These are phyloP conservation scores for Daldinia decipiens DNA, from an alignment of 495 filamentous ascomycete genomes.

Conservation along the genomic window DNA sequence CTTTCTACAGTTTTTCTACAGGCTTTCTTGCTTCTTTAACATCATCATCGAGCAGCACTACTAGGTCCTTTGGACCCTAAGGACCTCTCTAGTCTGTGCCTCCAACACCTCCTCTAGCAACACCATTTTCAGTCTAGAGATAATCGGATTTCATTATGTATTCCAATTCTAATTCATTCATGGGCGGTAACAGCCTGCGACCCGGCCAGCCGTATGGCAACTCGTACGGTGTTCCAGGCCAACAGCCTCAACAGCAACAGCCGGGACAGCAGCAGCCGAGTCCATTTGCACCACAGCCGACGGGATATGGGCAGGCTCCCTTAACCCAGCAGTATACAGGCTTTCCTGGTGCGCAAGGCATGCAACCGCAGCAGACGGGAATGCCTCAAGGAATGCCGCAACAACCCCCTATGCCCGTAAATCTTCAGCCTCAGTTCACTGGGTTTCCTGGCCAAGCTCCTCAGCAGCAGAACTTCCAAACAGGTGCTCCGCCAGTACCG, in stretches of 20 bases:
- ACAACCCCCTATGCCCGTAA: constrained; percentile 47
- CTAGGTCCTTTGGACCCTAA: constrained; percentile 35
- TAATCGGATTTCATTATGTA: constrained; percentile 68
- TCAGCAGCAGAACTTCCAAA: constrained; percentile 58
- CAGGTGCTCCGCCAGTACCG: constrained; percentile 64
- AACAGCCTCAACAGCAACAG: constrained; percentile 68
- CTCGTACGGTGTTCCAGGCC: constrained; percentile 61
- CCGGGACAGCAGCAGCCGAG: constrained; percentile 69
- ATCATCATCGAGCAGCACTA: constrained; percentile 28
- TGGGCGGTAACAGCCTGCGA: constrained; percentile 79
- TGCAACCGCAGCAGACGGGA: constrained; percentile 59
- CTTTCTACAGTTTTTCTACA: constrained; percentile 1
- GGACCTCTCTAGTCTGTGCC: constrained; percentile 30
- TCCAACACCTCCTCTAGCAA: neutral
- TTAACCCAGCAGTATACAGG: constrained; percentile 72
- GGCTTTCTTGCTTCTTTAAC: constrained; percentile 25
- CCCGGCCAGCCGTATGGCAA: constrained; percentile 73
- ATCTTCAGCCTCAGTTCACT: constrained; percentile 67
- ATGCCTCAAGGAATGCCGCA: constrained; percentile 57
- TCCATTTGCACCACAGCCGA: constrained; percentile 68
- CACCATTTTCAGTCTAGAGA: constrained; percentile 17
- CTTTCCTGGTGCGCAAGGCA: constrained; percentile 60
- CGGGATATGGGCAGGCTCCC: constrained; percentile 66
- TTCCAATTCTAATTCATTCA: constrained; percentile 84
- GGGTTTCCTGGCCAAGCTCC: constrained; percentile 60